Base-by-base conservation (phyloP, 2,329 filamentous ascomycete genomes). In the Talaromyces sp. region DNA sequence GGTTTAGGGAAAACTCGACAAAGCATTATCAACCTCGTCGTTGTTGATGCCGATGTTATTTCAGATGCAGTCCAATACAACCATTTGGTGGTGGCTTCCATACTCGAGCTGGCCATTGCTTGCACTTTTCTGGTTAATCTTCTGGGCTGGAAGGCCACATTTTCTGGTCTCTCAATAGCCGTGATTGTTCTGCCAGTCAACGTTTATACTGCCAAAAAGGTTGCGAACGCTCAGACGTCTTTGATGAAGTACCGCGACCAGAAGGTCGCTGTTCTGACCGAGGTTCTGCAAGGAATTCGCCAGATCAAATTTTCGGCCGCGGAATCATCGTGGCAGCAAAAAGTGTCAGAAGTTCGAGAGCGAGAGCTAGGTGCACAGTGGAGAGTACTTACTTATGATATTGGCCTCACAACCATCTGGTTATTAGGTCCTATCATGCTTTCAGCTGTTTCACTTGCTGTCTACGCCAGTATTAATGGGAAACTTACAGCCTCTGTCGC, bases 291-390 rank as follows among this genome's bases (percentile, higher is more conserved):
- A 68, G 90, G 90, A 8, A 93, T 94, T 65, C 85, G 90, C 1
- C 91, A 94, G 73, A 91, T 94, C 76, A 94, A 94, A 70, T 92
- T 94, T 68, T 89, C 89, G 0, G 90, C 90, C 0, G 75, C 92
- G 2, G 91, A 94, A 72, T 76, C 79, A 23, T 85, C 90, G 66
- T 94, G 90, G 90, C 86, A 92, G 72, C 79, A 82, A n/a, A 89
- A 87, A 64, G 90, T 94, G 70, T 74, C 82, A 64, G 74, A 82
- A 64, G 84, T 87, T 7, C 81, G 91, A 69, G 83, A 87, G 52
- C 83, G 82, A 52, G 90, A 94, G 70, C 81, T 94, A 8, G 74
- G 76, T 6, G 85, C 85, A 27, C 82, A 91, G 36, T 90, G 89
- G 85, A 80, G 78, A 42, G 83, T 87, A 1, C 92, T 91, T 68